These are phyloP conservation scores for Fusarium sp. DNA, from an alignment of 2,329 filamentous ascomycete species.

Conservation along the genomic window DNA sequence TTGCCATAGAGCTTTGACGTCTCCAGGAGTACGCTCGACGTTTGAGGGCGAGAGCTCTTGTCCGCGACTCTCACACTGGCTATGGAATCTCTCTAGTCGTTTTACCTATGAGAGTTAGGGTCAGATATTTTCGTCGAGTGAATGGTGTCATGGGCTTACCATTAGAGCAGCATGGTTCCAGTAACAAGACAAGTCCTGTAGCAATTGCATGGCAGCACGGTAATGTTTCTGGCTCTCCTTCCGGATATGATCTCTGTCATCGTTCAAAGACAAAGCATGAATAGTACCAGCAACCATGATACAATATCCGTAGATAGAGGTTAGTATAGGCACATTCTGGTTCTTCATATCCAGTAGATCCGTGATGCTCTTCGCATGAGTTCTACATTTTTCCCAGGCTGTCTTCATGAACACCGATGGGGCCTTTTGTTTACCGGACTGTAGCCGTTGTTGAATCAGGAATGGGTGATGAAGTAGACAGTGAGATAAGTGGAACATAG, in stretches of 20 bases:
- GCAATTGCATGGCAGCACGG: background rate
- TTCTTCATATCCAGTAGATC: background rate
- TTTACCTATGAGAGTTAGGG: background rate
- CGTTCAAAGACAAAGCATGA: conserved; percentile 13
- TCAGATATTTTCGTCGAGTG: background rate
- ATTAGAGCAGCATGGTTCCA: conserved; percentile 14
- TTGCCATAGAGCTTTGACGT: conserved; percentile 15
- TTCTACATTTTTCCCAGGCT: conserved; percentile 9
- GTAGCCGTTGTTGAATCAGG: background rate
- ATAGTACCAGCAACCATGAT: conserved; percentile 19
- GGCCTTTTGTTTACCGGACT: conserved; percentile 4
- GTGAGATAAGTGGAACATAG: conserved; percentile 12
- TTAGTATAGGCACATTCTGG: conserved; percentile 6
- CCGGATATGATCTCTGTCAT: background rate
- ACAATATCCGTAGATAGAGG: conserved; percentile 14
- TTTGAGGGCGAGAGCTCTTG: conserved; percentile 8
- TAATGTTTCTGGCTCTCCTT: background rate
- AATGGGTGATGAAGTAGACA: conserved; percentile 14
- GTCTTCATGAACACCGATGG: conserved; percentile 9
- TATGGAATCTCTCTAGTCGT: conserved; percentile 4
- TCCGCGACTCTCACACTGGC: background rate
- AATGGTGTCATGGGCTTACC: background rate
- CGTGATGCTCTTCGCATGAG: background rate
- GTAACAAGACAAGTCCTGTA: background rate
- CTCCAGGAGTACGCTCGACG: background rate